Percentiles rank a stretch among this genome's conserved stretches.
phyloP scores from a whole-genome alignment of 306 rosid genomes.

The Leucaena leucocephala region DNA sequence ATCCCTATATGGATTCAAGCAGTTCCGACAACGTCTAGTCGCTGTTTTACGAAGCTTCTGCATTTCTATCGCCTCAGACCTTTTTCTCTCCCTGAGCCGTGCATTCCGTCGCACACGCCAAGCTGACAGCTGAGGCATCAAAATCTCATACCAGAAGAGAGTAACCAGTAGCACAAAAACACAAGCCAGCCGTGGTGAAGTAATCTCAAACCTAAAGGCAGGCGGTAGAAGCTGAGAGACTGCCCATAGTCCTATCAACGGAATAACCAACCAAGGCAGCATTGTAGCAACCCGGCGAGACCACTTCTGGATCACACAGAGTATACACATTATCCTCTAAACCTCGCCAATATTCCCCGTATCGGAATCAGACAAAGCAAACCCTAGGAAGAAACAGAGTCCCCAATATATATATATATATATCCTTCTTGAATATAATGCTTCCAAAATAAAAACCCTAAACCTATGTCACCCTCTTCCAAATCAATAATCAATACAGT shows the following conservation, averaged over 20 bases:
- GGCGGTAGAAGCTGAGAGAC: constrained; percentile 99
- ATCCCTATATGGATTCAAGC: constrained; percentile 90
- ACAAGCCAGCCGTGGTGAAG: constrained; percentile 93
- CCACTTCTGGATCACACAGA: constrained; percentile 99
- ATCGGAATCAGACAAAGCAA: constrained; percentile 45
- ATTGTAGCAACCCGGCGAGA: constrained; percentile 99
- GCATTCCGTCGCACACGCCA: constrained; percentile 87
- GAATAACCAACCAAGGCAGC: constrained; percentile 99
- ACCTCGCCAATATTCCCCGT: constrained; percentile 67
- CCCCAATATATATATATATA: constrained; percentile 34
- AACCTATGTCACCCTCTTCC: constrained; percentile 40
- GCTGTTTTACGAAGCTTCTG: constrained; percentile 93
- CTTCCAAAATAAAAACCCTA: constrained; percentile 65
- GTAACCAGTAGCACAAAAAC: constrained; percentile 92
- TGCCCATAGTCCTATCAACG: constrained; percentile 93
- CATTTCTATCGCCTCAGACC: constrained; percentile 88
- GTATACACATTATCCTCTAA: constrained; percentile 99
- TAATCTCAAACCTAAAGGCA: constrained; percentile 91
- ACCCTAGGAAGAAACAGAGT: constrained; percentile 47
- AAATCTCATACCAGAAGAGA: constrained; percentile 97
- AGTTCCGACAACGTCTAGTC: constrained; percentile 84
- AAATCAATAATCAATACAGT: constrained; percentile 45
- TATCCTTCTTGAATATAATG: constrained; percentile 34
- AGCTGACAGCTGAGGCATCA: constrained; percentile 98
- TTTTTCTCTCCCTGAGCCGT: constrained; percentile 81